phyloP scores from a whole-genome alignment of 2,329 filamentous ascomycete genomes.

The Colletotrichum siamense region DNA sequence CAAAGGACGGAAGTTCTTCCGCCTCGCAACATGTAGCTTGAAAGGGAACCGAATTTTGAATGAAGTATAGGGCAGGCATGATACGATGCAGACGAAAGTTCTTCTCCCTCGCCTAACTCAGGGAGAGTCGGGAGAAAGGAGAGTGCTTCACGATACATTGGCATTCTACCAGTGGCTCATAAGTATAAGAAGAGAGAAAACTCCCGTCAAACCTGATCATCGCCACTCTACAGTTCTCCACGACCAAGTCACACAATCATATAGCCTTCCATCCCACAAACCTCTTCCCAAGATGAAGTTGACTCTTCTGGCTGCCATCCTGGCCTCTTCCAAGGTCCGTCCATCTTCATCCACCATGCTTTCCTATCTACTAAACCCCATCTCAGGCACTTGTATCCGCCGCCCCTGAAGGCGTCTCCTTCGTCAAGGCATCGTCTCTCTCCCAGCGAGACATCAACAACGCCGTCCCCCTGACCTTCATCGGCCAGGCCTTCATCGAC shows the following conservation, averaged over 20 bases:
- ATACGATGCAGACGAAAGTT: neutral
- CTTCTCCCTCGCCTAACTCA: neutral
- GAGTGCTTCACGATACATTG: neutral
- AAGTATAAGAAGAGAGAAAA: neutral
- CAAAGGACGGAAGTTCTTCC: neutral
- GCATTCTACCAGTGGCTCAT: neutral
- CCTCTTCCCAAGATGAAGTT: neutral
- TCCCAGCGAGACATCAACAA: neutral
- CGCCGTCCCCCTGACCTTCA: neutral
- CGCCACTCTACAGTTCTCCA: neutral
- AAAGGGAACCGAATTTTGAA: neutral
- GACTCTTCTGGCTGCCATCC: neutral
- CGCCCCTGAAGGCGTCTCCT: neutral
- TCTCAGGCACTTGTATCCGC: neutral
- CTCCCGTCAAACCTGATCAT: neutral
- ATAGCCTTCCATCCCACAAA: neutral
- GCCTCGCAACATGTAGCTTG: neutral
- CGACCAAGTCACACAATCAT: neutral
- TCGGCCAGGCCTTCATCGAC: neutral
- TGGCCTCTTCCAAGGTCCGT: neutral
- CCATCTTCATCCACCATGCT: neutral
- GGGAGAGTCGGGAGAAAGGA: neutral
- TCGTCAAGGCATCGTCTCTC: neutral
- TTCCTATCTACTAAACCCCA: neutral
- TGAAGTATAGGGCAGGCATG: neutral